Base-by-base conservation (phyloP, 805 yeast genomes). In the Blastobotrys peoriensis region DNA sequence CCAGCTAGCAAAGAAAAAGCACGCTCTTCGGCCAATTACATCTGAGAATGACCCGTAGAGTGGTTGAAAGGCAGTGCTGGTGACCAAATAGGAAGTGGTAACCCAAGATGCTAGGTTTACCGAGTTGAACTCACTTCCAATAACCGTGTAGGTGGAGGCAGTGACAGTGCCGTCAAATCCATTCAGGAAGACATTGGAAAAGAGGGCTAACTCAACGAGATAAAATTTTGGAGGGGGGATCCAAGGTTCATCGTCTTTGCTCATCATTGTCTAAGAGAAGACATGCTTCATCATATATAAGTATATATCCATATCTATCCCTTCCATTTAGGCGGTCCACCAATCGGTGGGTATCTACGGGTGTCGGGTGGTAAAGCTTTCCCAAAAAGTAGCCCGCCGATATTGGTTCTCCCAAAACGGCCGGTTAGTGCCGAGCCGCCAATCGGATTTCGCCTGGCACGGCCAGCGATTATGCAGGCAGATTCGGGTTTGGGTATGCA, bases 51-150 rank as follows among this genome's bases (percentile, higher is more conserved):
- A 70, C 5, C 86, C 86, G 46, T 79, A 78, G 18, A 81, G 59
- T 1, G 84, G 85, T 61, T 81, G 86, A 55, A 79, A 79, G 4
- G 81, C 81, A 0, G 83, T 75, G 52, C 78, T 79, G 3, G 86
- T 79, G 41, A 81, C 58, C 19, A 80, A 64, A 40, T 78, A 76
- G 18, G 83, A 71, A 0, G 85, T 77, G 3, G 83, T 83, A 4
- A 83, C 80, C 84, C 85, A 80, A n/a, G 77, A 68, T 16, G 73
- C 67, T 48, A 64, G 58, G 40, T 71, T 68, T 1, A 76, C 70
- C 33, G 73, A 75, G 38, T 69, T 59, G 57, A 76, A 71, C 36
- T 73, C 72, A 36, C 68, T 65, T 2, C 76, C 76, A 25, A 73
- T 71, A 27, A 68, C 61, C 16, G 75, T 66, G 46, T 71, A 72